Base-by-base conservation (phyloP, 2,329 filamentous ascomycete species). In the Stemphylium beticola region DNA sequence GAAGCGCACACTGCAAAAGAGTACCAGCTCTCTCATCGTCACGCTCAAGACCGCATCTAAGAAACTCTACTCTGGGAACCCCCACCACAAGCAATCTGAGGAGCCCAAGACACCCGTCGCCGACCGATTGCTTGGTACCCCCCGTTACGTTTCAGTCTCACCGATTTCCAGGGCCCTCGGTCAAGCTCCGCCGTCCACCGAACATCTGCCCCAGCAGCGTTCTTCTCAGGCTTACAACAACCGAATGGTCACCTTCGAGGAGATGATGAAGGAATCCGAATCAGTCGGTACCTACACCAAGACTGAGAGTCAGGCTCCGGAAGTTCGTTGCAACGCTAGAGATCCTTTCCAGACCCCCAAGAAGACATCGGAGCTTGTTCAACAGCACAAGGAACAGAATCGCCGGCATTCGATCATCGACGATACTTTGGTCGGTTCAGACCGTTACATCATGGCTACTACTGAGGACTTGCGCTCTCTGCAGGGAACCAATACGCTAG, bases 1-100 rank as follows among this genome's bases (percentile, higher is more conserved):
- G 40, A 60, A 56, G 46, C 47, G 53, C 2, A 55, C 59, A 0
- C 49, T 44, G 8, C 36, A 55, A 20, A 40, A 49, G 17, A 42
- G 52, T n/a, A 55, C 38, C 12, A 54, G 55, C 20, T 54, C 60
- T 33, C 33, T 50, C 17, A 36, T 66, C 14, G 33, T 65, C 14
- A 59, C 43, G 24, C 40, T 62, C 26, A 62, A 58, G 36, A 24
- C 20, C 11, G 29, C 4, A n/a, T 18, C 20, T 45, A 32, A 32
- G 31, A 32, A 22, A 1, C 4, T 34, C 15, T 18, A 22, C n/a
- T 8, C 20, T 45, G 20, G 22, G 31, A 32, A 22, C 2, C 4
- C 24, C 12, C 14, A 15, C 11, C 8, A 42, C 29, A 36, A 48
- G 24, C 50, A 52, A 26, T 17, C n/a, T 17, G 43, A 57, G 29